phyloP scores from a whole-genome alignment of 1,284 basidiomycete species.

The Phylloporus gajari region DNA sequence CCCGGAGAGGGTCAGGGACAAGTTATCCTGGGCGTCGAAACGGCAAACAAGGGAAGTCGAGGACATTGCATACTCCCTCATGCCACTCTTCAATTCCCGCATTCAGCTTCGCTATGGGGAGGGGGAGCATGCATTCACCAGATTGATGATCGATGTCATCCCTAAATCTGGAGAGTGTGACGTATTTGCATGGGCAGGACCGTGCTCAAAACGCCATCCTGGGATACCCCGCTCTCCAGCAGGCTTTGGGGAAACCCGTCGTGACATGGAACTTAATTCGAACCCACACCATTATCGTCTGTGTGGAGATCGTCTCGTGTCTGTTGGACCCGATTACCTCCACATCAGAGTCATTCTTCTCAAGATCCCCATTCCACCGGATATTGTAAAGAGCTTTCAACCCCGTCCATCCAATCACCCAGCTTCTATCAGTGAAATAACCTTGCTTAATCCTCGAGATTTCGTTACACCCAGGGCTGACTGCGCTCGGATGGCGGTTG shows the following conservation, averaged over 20 bases:
- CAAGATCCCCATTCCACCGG: slow-evolving; percentile 17
- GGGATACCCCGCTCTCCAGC: slow-evolving; percentile 29
- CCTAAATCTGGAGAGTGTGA: slow-evolving; percentile 27
- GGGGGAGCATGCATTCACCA: slow-evolving; percentile 21
- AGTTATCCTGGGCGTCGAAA: slow-evolving; percentile 25
- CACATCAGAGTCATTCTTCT: slow-evolving; percentile 27
- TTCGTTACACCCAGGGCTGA: not conserved
- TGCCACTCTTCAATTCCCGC: slow-evolving; percentile 24
- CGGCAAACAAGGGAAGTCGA: slow-evolving; percentile 16
- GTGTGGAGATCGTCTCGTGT: slow-evolving; percentile 31
- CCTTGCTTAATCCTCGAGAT: not conserved
- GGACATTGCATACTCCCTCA: slow-evolving; percentile 28
- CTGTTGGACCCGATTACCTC: slow-evolving; percentile 15
- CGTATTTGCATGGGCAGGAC: slow-evolving; percentile 34
- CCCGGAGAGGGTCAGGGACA: slow-evolving; percentile 26
- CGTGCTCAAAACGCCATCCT: slow-evolving; percentile 16
- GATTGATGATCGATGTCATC: slow-evolving; percentile 25
- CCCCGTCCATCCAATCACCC: slow-evolving; percentile 6
- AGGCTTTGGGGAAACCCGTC: slow-evolving; percentile 18
- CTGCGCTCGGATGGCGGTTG: slow-evolving; percentile 26
- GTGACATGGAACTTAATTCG: slow-evolving; percentile 10
- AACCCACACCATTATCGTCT: slow-evolving; percentile 30
- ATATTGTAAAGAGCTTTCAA: not conserved
- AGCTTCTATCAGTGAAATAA: slow-evolving; percentile 14
- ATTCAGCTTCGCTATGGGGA: slow-evolving; percentile 25